A percentile compares a stretch with the other conserved stretches of the same genome.
Evolutionary conservation across 805 yeast genomes (phyloP).

Genomic region (Metschnikowia bowlesiae): DNA sequence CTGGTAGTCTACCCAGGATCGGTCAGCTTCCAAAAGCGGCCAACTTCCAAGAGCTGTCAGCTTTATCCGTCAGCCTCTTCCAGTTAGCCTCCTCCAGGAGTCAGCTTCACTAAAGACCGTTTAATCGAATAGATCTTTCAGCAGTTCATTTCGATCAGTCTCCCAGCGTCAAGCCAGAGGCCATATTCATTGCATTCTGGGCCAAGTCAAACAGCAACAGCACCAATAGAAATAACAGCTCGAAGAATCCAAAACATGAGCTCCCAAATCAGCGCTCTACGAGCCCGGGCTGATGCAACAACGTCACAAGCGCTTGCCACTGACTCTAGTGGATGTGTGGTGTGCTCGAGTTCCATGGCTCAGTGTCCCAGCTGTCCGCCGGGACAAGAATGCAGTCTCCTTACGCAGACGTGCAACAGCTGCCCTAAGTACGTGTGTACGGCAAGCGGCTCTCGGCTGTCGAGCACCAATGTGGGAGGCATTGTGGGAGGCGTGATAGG

Average conservation of each 20-base stretch:
- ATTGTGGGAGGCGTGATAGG: constrained; percentile 74
- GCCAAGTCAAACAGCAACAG: no score
- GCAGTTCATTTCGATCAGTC: no score
- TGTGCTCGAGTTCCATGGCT: constrained; percentile 37
- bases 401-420: constrained; percentile 11
- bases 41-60: no score
- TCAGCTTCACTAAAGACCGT: no score
- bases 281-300: constrained; percentile 11
- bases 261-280: constrained; percentile 4
- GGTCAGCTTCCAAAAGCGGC: no score
- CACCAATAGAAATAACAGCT: not conserved
- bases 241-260: not conserved
- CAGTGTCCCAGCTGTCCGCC: constrained; percentile 43
- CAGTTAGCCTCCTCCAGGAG: no score
- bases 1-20: no score
- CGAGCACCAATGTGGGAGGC: constrained; percentile 36
- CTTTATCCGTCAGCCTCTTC: no score
- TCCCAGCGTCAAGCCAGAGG: no score
- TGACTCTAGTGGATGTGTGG: constrained; percentile 36
- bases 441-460: not conserved
- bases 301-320: constrained; percentile 15
- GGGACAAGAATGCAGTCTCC: constrained; percentile 14
- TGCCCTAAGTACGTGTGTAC: constrained; percentile 14
- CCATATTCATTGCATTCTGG: no score
- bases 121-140: no score